A percentile compares a stretch with the other conserved stretches of the same genome.
Evolutionary conservation across 2,329 filamentous ascomycete genomes (phyloP).

Genomic region (Alternaria triticina): DNA sequence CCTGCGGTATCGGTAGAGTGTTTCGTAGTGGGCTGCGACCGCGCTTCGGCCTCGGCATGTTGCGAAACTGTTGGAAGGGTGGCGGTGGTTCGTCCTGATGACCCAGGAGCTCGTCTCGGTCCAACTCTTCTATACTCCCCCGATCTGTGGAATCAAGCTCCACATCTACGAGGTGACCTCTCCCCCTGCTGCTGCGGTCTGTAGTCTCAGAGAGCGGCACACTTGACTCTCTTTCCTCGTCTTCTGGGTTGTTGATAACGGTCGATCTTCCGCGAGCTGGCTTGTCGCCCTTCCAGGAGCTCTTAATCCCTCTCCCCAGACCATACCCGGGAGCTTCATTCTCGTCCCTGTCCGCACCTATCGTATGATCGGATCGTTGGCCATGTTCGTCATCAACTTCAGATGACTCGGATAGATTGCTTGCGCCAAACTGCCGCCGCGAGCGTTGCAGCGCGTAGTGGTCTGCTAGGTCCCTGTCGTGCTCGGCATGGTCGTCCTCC

Average conservation of each 20-base stretch:
- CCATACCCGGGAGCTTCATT: slow-evolving; percentile 49
- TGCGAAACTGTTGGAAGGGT: slow-evolving; percentile 64
- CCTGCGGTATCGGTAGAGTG: slow-evolving; percentile 53
- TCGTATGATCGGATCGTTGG: slow-evolving; percentile 54
- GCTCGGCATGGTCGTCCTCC: slow-evolving; percentile 90
- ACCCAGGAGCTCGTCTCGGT: slow-evolving; percentile 41
- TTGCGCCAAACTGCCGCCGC: slow-evolving; percentile 83
- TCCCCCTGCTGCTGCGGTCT: slow-evolving; percentile 61
- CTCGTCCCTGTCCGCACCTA: slow-evolving; percentile 55
- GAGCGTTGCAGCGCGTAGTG: slow-evolving; percentile 91
- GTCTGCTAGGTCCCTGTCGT: slow-evolving; percentile 90
- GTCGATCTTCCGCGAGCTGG: slow-evolving; percentile 50
- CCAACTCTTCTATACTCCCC: slow-evolving; percentile 52
- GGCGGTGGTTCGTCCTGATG: slow-evolving; percentile 59
- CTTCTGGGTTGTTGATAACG: slow-evolving; percentile 39
- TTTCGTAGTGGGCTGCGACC: slow-evolving; percentile 51
- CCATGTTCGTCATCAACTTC: slow-evolving; percentile 77
- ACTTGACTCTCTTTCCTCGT: slow-evolving; percentile 50
- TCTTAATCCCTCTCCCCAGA: slow-evolving; percentile 59
- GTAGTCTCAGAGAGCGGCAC: slow-evolving; percentile 51
- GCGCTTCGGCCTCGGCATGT: slow-evolving; percentile 49
- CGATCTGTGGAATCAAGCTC: slow-evolving; percentile 73
- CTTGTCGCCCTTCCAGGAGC: slow-evolving; percentile 62
- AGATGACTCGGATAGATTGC: slow-evolving; percentile 82
- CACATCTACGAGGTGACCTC: slow-evolving; percentile 79